These are phyloP conservation scores for Candida bentonensis DNA, from an alignment of 805 yeast genomes.

Conservation along the genomic window DNA sequence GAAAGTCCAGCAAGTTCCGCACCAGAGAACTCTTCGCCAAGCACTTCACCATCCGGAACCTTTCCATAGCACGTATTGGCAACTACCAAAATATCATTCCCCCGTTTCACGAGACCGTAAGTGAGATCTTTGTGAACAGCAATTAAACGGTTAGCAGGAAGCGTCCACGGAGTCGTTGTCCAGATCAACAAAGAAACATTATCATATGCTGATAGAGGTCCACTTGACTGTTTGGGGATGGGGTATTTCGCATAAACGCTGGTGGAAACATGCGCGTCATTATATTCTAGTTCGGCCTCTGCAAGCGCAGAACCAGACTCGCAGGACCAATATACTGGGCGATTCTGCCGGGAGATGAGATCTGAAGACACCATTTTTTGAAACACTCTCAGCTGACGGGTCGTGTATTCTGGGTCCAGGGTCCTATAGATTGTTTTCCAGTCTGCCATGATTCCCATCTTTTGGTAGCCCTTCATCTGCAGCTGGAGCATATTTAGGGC, in stretches of 20 bases:
- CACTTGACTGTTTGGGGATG: constrained; percentile 1
- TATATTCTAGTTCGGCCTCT: constrained; percentile 90
- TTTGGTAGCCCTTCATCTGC: constrained; percentile 52
- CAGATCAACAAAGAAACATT: constrained; percentile 38
- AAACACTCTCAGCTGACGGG: constrained; percentile 61
- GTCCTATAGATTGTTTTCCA: constrained; percentile 60
- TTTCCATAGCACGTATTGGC: constrained; percentile 23
- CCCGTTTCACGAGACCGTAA: constrained; percentile 38
- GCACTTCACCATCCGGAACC: constrained; percentile 16
- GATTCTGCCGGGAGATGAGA: constrained; percentile 66
- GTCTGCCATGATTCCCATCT: constrained; percentile 73
- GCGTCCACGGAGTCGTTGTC: constrained; percentile 99
- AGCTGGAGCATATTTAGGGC: constrained; percentile 52
- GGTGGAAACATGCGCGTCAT: constrained; percentile 14
- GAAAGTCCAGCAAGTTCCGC: constrained; percentile 23
- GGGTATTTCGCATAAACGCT: constrained; percentile 9
- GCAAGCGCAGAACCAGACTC: constrained; percentile 91
- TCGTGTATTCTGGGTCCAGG: constrained; percentile 54
- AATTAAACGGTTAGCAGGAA: constrained; percentile 76
- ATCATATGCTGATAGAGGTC: background rate
- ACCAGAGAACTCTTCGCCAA: constrained; percentile 27
- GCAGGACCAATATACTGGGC: constrained; percentile 97
- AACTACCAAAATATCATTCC: background rate
- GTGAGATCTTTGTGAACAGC: constrained; percentile 45
- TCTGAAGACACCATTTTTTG: constrained; percentile 48